A percentile compares a stretch with the other conserved stretches of the same genome.
phyloP scores from a whole-genome alignment of 176 grass and related monocot genomes.

The Themeda triandra region DNA sequence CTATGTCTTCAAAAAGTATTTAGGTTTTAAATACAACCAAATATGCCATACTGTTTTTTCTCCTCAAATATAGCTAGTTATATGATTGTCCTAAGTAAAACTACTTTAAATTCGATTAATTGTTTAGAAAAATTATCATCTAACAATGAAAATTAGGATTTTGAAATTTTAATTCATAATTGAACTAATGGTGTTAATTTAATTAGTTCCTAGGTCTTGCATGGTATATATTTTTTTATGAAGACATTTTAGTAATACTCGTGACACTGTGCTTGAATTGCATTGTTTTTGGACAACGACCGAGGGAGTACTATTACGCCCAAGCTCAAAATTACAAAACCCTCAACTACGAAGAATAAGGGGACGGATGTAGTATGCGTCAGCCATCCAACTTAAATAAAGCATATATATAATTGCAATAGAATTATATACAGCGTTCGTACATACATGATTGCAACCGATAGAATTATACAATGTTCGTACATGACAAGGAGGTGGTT shows the following conservation, averaged over 20 bases:
- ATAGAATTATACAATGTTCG: not conserved
- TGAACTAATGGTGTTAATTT: too few species aligned
- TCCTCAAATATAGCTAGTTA: not conserved
- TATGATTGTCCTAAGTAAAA: not conserved
- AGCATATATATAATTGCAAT: not conserved
- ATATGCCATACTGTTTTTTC: too few species aligned
- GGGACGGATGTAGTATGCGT: not conserved
- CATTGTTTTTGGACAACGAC: too few species aligned
- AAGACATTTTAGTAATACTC: too few species aligned
- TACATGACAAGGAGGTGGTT: not conserved
- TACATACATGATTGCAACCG: not conserved
- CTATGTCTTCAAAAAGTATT: too few species aligned
- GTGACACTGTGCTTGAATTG: too few species aligned
- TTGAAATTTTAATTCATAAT: not conserved
- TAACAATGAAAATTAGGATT: not conserved
- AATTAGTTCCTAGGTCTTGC: too few species aligned
- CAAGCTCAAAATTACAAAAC: not conserved
- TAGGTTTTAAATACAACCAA: too few species aligned
- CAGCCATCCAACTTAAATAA: not conserved
- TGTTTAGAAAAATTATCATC: not conserved
- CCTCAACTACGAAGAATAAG: not conserved
- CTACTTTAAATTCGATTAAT: not conserved
- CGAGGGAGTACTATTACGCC: not conserved
- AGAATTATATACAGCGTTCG: not conserved
- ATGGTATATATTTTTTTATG: too few species aligned